A percentile compares a stretch with the other conserved stretches of the same genome.
phyloP scores from a whole-genome alignment of 2,329 filamentous ascomycete genomes.

The Hymenoscyphus repandus region DNA sequence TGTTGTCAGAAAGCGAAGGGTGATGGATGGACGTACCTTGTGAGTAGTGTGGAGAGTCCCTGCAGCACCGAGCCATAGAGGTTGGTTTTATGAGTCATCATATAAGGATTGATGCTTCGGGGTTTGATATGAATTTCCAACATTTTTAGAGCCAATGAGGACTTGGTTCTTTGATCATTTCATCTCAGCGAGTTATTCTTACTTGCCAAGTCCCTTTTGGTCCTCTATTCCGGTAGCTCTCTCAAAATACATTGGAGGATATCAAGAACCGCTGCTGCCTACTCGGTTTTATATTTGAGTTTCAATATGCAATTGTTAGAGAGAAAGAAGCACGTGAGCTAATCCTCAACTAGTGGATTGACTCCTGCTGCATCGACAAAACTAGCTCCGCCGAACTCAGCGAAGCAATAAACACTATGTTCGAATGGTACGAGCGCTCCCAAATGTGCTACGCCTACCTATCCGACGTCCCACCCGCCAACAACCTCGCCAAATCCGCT shows the following conservation, averaged over 20 bases:
- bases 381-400: slow-evolving; percentile 14
- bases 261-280: neutral
- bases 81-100: no score
- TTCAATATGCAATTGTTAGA: neutral
- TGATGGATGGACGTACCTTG: neutral
- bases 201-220: neutral
- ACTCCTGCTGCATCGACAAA: slow-evolving; percentile 20
- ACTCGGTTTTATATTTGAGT: neutral
- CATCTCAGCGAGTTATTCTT: neutral
- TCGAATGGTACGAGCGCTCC: slow-evolving; percentile 12
- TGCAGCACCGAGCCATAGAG: no score
- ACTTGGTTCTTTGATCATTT: no score
- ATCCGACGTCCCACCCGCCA: slow-evolving; percentile 4
- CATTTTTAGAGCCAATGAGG: no score
- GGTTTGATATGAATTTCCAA: neutral
- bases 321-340: neutral
- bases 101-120: neutral
- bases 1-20: slow-evolving; percentile 8
- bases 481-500: neutral
- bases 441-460: slow-evolving; percentile 15
- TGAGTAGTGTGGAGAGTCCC: no score
- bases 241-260: neutral
- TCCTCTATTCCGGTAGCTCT: neutral
- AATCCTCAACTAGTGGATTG: slow-evolving; percentile 1
- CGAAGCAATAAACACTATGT: slow-evolving; percentile 20